A percentile compares a stretch with the other conserved stretches of the same genome.
Conservation (phyloP, 352 stramenopile genomes). For the Pythium monospermum region DNA sequence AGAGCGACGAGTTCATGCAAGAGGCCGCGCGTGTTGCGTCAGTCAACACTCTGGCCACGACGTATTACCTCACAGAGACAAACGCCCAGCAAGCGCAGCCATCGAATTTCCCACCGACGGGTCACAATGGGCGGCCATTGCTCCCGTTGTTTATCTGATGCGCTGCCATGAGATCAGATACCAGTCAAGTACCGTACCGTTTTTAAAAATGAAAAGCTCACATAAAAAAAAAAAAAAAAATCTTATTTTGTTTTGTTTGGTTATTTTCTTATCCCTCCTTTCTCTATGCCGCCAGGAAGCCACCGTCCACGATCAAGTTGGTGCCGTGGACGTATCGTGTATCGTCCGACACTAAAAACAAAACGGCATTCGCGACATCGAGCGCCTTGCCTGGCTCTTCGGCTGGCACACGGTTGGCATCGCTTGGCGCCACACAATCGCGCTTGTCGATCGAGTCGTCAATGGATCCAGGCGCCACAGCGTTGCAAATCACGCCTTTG, state of each 20-base stretch:
- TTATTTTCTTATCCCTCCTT: not conserved
- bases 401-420: slow-evolving; percentile 45
- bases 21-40: slow-evolving; percentile 12
- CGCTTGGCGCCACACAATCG: slow-evolving; percentile 43
- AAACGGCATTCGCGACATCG: slow-evolving; percentile 64
- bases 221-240: no score
- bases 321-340: slow-evolving; percentile 57
- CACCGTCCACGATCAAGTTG: slow-evolving; percentile 59
- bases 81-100: slow-evolving; percentile 5
- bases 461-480: slow-evolving; percentile 51
- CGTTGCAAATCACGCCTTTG: slow-evolving; percentile 59
- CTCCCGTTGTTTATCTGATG: slow-evolving; percentile 11
- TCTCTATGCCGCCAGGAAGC: slow-evolving; percentile 45
- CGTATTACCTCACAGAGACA: slow-evolving; percentile 15
- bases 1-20: slow-evolving; percentile 16
- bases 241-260: not conserved
- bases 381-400: slow-evolving; percentile 51
- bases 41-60: slow-evolving; percentile 13
- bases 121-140: slow-evolving; percentile 7
- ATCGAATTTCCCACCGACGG: slow-evolving; percentile 12
- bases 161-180: no score
- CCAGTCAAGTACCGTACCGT: no score
- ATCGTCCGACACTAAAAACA: slow-evolving; percentile 61
- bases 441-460: slow-evolving; percentile 56
- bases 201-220: no score